A percentile compares a stretch with the other conserved stretches of the same genome.
Conservation (phyloP, 2,329 filamentous ascomycete genomes). For the Cercospora zeina region DNA sequence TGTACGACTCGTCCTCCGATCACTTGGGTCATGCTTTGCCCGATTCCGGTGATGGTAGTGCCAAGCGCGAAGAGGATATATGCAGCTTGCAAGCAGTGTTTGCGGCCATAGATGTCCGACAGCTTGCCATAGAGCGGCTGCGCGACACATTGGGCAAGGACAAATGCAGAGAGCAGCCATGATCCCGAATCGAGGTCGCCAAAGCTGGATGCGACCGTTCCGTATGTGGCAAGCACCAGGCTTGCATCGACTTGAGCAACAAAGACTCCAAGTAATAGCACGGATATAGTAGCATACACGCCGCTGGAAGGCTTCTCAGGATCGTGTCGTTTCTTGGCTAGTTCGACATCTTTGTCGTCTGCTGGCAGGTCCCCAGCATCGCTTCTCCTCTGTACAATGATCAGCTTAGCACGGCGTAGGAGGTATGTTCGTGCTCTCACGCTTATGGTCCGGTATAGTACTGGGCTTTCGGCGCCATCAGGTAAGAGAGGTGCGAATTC, state of each 20-base stretch:
- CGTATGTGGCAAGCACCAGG: constrained; percentile 66
- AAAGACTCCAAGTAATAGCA: constrained; percentile 57
- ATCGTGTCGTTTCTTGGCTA: constrained; percentile 15
- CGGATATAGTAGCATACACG: constrained; percentile 36
- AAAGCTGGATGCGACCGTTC: constrained; percentile 53
- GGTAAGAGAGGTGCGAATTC: constrained; percentile 24
- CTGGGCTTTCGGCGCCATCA: constrained; percentile 14
- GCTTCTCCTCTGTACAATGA: constrained; percentile 19
- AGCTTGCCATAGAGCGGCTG: constrained; percentile 50
- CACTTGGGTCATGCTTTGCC: constrained; percentile 43
- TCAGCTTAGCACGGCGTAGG: constrained; percentile 9
- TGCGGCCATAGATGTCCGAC: constrained; percentile 50
- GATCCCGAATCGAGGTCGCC: constrained; percentile 44
- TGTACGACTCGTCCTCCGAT: constrained; percentile 46
- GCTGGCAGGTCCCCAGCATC: constrained; percentile 28
- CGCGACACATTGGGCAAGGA: constrained; percentile 46
- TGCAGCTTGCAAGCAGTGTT: constrained; percentile 43
- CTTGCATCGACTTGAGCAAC: constrained; percentile 65
- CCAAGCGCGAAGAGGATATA: constrained; percentile 48
- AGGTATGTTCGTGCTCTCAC: constrained; percentile 15
- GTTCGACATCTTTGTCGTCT: constrained; percentile 31
- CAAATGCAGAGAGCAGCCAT: constrained; percentile 50
- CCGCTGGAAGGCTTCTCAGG: constrained; percentile 18
- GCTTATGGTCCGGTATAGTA: constrained; percentile 30
- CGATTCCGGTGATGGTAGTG: constrained; percentile 45